Conservation (phyloP, 1,284 basidiomycete genomes). For the Tremellales sp. region DNA sequence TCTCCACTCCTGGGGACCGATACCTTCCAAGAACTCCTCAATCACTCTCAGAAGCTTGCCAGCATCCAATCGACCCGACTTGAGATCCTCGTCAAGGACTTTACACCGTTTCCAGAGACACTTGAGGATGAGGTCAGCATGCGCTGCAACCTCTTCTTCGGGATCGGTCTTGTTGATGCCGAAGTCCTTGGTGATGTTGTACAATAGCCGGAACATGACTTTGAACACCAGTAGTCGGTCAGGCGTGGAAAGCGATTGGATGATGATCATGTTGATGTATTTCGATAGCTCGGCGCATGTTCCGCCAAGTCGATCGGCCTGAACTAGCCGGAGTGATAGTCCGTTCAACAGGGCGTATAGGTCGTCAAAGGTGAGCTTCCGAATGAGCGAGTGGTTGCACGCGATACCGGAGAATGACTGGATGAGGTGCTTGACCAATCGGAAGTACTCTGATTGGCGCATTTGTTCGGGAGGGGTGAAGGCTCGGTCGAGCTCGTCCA, state of each 20-base stretch:
- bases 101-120: slow-evolving; percentile 98
- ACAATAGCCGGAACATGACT: slow-evolving; percentile 71
- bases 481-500: slow-evolving; percentile 79
- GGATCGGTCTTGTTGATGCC: slow-evolving; percentile 53
- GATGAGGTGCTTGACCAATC: slow-evolving; percentile 91
- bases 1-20: slow-evolving; percentile 95
- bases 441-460: slow-evolving; percentile 69
- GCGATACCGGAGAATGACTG: slow-evolving; percentile 57
- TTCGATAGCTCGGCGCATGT: slow-evolving; percentile 83
- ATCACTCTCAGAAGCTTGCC: slow-evolving; percentile 88
- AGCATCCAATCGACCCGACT: slow-evolving; percentile 73
- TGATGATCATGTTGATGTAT: slow-evolving; percentile 97
- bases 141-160: slow-evolving; percentile 77
- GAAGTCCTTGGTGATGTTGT: slow-evolving; percentile 84
- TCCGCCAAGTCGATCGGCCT: slow-evolving; percentile 62
- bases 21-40: slow-evolving; percentile 87
- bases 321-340: slow-evolving; percentile 79
- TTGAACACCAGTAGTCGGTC: slow-evolving; percentile 88
- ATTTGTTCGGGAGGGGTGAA: slow-evolving; percentile 76
- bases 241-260: slow-evolving; percentile 86
- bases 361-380: slow-evolving; percentile 23
- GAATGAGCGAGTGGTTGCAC: slow-evolving; percentile 29
- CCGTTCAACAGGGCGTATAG: slow-evolving; percentile 66
- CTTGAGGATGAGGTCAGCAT: slow-evolving; percentile 94
- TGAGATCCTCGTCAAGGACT: slow-evolving; percentile 86